phyloP scores from a whole-genome alignment of 164 flowering plant genomes.

The Annona cherimola region DNA sequence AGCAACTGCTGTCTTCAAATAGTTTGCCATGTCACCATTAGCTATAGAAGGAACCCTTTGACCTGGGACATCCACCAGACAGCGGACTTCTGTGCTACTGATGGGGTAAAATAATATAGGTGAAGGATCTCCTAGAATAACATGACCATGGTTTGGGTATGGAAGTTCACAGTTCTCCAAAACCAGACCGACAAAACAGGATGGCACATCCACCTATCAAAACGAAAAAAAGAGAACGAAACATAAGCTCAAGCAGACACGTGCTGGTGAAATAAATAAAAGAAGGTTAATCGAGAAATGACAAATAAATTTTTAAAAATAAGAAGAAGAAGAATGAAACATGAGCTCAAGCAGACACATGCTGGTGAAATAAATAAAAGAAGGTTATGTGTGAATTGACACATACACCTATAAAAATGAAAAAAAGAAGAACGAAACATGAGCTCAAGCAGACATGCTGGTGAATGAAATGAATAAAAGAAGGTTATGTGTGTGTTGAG shows the following conservation, averaged over 20 bases:
- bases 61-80: constrained; percentile 95
- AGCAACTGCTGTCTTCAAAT: constrained; percentile 75
- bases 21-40: constrained; percentile 82
- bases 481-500: constrained; percentile 25
- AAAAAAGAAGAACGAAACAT: neutral
- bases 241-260: neutral
- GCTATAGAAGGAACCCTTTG: constrained; percentile 86
- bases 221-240: neutral
- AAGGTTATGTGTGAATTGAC: constrained; percentile 25
- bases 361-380: neutral
- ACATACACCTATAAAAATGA: constrained; percentile 62
- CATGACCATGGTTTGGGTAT: constrained; percentile 85
- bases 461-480: neutral
- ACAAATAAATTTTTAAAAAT: constrained; percentile 66
- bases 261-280: neutral
- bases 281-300: constrained; percentile 18
- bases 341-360: neutral
- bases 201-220: constrained; percentile 79
- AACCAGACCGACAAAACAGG: constrained; percentile 85
- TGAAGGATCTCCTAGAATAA: constrained; percentile 78
- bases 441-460: neutral
- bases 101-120: constrained; percentile 89
- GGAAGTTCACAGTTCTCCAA: constrained; percentile 88
- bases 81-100: constrained; percentile 80
- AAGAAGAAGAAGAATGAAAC: neutral